Conservation (phyloP, 345 rosid genomes). For the Gossypium ekmanianum region DNA sequence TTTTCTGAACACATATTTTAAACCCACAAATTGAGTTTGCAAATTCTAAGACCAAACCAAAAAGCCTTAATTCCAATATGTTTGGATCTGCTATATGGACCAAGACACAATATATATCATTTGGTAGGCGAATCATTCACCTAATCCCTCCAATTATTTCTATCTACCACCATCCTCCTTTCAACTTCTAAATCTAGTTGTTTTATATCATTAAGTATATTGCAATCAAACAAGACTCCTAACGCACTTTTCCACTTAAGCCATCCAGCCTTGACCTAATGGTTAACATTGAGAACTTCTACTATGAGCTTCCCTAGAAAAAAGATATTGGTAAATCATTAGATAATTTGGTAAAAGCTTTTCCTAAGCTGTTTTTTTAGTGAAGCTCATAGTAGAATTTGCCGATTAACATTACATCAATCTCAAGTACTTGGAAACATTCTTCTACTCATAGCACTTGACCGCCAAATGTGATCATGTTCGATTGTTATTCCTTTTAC, state of each 20-base stretch:
- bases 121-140: not conserved
- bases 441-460: no score
- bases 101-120: not conserved
- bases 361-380: no score
- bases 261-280: not conserved
- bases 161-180: not conserved
- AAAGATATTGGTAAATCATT: no score
- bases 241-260: not conserved
- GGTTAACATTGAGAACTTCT: not conserved
- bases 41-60: not conserved
- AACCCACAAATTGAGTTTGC: not conserved
- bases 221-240: not conserved
- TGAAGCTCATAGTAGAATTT: no score
- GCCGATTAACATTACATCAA: not conserved
- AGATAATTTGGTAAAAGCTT: no score
- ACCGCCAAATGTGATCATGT: not conserved
- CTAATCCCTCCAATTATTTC: not conserved
- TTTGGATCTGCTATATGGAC: not conserved
- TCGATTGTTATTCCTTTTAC: not conserved
- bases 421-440: not conserved
- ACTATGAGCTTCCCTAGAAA: no score
- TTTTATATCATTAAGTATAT: not conserved
- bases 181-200: not conserved
- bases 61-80: not conserved
- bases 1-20: not conserved